These are phyloP conservation scores for Solanum chiquidenum DNA, from an alignment of 257 asterid species.

Conservation along the genomic window DNA sequence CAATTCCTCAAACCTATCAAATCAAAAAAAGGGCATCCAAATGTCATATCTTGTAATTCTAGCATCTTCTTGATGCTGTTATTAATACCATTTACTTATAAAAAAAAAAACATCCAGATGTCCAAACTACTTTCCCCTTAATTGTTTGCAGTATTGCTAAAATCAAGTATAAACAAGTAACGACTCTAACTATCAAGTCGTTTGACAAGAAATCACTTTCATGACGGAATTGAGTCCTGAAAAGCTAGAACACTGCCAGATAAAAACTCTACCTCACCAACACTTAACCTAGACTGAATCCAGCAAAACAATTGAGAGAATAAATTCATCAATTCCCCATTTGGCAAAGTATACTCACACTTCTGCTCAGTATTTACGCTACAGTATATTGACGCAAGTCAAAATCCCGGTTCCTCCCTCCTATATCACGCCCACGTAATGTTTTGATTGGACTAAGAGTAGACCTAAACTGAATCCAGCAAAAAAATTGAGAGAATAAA, in stretches of 20 bases:
- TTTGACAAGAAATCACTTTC: neutral
- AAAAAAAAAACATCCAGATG: neutral
- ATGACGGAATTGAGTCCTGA: neutral
- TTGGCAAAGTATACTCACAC: neutral
- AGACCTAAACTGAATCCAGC: neutral
- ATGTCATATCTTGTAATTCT: neutral
- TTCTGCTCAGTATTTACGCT: neutral
- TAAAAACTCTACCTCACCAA: neutral
- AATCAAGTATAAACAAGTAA: neutral
- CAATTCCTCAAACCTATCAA: neutral
- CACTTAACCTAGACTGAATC: neutral
- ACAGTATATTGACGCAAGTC: neutral
- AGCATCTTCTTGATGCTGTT: neutral
- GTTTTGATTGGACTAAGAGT: slow-evolving; percentile 23
- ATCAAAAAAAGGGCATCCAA: neutral
- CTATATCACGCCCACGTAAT: neutral
- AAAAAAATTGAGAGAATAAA: neutral
- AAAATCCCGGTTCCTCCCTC: neutral
- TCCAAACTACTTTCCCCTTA: neutral
- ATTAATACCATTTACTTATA: neutral
- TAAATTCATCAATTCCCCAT: neutral
- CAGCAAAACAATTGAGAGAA: neutral
- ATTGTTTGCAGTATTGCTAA: neutral
- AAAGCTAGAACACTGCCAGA: neutral
- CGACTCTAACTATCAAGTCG: neutral